Evolutionary conservation across 441 rosid genomes (phyloP), one percentile per base, ranked within the genome.

Genomic region (Kokia cookei): DNA sequence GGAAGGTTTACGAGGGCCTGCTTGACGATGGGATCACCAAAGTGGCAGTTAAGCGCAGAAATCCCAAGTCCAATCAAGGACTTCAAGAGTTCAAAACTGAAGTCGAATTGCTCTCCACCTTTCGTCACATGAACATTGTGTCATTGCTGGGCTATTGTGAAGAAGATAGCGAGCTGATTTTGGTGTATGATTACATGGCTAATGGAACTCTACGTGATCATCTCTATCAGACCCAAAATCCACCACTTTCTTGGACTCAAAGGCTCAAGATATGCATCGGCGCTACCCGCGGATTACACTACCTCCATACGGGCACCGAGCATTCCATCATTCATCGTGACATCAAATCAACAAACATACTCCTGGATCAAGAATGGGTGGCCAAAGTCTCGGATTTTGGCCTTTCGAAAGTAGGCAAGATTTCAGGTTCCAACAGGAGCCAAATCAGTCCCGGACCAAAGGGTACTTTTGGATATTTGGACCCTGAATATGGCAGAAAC

Each of bases 111-210:
- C 91, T 89, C 50, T 89, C 93, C 0, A 87, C 85, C 77, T 27
- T 90, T 81, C 79, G 97, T 48, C 97, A 91, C 81, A 90, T 83
- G 82, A 91, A 91, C 73, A 72, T 89, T 74, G 97, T 90, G 26
- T 91, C 94, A 4, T 43, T 88, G 78, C 88, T 90, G 43, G 91
- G 94, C 2, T 91, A 79, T 78, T 91, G 92, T 69, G 89, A 91
- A 51, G 94, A 91, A 50, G 87, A 82, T 2, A 80, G 77, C 1
- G 97, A 89, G 69, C 84, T 88, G 90, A 83, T 88, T 67, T 77
- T 89, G 76, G 83, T 91, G 14, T 91, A 89, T 55, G 93, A 89
- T 53, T 89, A 84, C 83, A 91, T 91, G 94, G 85, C 90, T 2
- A 76, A 74, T 0, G 94, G 97, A 4, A 91, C 91, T 4, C 64